Percentiles rank a stretch among this genome's conserved stretches.
Evolutionary conservation across 192 early-diverging fungal species (phyloP).

Genomic region (Backusella mclennaniae): DNA sequence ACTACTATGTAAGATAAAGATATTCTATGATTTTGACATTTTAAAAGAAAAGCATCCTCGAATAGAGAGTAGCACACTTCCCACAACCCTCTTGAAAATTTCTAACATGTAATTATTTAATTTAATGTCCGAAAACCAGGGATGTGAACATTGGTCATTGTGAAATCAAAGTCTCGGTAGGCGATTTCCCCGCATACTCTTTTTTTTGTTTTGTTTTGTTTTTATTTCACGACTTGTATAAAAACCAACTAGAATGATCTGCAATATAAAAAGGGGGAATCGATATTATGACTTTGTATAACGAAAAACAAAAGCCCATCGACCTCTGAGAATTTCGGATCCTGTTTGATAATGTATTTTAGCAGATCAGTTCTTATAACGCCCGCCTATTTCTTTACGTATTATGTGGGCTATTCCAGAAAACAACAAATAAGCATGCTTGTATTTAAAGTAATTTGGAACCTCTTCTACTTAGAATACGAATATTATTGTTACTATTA

Average conservation of each 20-base stretch:
- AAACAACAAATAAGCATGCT: neutral
- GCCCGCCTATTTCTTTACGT: neutral
- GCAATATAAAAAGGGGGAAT: neutral
- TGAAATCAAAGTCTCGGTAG: neutral
- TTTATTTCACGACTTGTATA: slow-evolving; percentile 1
- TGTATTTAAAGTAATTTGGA: neutral
- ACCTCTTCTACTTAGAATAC: neutral
- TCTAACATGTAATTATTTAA: neutral
- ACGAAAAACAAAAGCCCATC: neutral
- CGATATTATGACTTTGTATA: neutral
- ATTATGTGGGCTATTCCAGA: neutral
- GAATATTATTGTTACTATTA: neutral
- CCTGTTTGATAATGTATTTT: neutral
- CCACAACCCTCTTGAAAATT: neutral
- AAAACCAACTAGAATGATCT: neutral
- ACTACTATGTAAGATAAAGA: neutral
- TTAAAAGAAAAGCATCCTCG: neutral
- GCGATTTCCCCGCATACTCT: neutral
- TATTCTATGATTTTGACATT: neutral
- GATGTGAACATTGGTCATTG: neutral
- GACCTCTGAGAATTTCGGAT: neutral
- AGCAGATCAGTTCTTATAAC: slow-evolving; percentile 4
- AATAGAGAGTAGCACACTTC: neutral
- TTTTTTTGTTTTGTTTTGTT: slow-evolving; percentile 3
- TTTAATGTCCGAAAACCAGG: neutral